phyloP scores from a whole-genome alignment of 202 grass and related monocot species.

The Bolboschoenoplectus hybrid region DNA sequence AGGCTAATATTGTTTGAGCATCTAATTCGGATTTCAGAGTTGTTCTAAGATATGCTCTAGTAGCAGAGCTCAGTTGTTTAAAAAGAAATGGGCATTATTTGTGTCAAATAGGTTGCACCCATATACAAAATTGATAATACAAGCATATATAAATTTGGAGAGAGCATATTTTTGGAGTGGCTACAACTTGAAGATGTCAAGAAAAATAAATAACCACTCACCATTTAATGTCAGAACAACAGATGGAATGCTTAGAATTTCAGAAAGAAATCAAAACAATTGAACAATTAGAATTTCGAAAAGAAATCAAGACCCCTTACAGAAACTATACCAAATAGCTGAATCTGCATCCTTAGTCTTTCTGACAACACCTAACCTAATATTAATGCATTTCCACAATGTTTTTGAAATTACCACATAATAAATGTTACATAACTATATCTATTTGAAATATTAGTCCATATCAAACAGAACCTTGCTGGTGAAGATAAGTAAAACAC shows the following conservation, averaged over 20 bases:
- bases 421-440: neutral
- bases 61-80: neutral
- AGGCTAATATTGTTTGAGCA: neutral
- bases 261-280: neutral
- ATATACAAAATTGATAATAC: neutral
- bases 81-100: neutral
- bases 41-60: slow-evolving; percentile 16
- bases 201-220: neutral
- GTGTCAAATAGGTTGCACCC: neutral
- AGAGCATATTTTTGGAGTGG: neutral
- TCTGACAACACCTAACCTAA: neutral
- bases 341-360: neutral
- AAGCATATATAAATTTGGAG: neutral
- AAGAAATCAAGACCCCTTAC: neutral
- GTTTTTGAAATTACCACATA: neutral
- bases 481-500: neutral
- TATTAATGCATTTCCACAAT: neutral
- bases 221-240: slow-evolving; percentile 7
- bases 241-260: neutral
- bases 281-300: neutral
- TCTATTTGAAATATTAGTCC: neutral
- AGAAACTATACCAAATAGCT: neutral
- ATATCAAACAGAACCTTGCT: neutral
- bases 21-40: slow-evolving; percentile 8
- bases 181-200: neutral